Conservation (phyloP, 495 filamentous ascomycete species). For the Daldinia vernicosa region DNA sequence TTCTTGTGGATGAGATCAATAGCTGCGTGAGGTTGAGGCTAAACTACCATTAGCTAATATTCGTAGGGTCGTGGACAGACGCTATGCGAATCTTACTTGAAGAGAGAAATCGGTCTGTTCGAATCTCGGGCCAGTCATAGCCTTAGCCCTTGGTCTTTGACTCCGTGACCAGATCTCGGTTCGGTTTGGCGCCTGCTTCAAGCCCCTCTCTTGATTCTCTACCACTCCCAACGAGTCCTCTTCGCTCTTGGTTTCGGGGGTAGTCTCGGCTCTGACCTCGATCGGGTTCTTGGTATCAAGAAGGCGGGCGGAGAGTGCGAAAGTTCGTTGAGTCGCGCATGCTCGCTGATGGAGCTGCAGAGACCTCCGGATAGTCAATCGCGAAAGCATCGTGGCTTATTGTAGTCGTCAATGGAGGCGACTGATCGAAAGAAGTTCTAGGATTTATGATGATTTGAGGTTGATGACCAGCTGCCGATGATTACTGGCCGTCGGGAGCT, state of each 20-base stretch:
- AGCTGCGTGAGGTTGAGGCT: slow-evolving; percentile 88
- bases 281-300: slow-evolving; percentile 54
- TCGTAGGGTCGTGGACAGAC: not conserved
- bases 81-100: slow-evolving; percentile 69
- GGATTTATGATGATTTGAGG: slow-evolving; percentile 55
- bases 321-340: slow-evolving; percentile 46
- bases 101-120: slow-evolving; percentile 93
- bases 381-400: slow-evolving; percentile 64
- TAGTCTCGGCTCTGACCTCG: slow-evolving; percentile 67
- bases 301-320: slow-evolving; percentile 50
- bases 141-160: slow-evolving; percentile 79
- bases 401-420: slow-evolving; percentile 49
- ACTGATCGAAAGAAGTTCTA: slow-evolving; percentile 56
- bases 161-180: slow-evolving; percentile 78
- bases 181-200: slow-evolving; percentile 88
- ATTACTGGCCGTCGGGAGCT: slow-evolving; percentile 48
- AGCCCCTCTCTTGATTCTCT: slow-evolving; percentile 67
- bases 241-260: slow-evolving; percentile 51
- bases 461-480: slow-evolving; percentile 52
- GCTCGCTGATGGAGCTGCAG: slow-evolving; percentile 38
- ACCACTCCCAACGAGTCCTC: slow-evolving; percentile 63
- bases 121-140: slow-evolving; percentile 93
- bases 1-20: slow-evolving; percentile 97
- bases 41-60: slow-evolving; percentile 25
- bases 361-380: slow-evolving; percentile 37